Evolutionary conservation across 2,329 filamentous ascomycete genomes (phyloP).

Genomic region (Chaetothyriales sp.): DNA sequence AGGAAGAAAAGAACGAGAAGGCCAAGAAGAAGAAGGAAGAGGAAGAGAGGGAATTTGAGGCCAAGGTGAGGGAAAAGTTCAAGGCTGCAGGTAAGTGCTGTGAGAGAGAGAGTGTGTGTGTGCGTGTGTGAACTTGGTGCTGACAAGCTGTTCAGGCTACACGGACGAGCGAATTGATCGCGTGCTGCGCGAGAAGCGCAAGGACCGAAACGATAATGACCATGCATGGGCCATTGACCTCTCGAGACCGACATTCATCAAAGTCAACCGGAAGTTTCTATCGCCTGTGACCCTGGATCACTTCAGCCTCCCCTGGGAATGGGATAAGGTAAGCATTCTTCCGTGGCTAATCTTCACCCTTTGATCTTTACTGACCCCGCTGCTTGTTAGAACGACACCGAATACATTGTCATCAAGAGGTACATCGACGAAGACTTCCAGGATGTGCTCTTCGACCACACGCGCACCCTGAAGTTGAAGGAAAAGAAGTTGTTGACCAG

Average conservation of each 20-base stretch:
- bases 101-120: too few relatives aligned
- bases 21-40: conserved; percentile 35
- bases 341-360: conserved; percentile 18
- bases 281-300: conserved; percentile 31
- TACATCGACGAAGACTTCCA: conserved; percentile 60
- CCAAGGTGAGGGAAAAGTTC: conserved; percentile 26
- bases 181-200: conserved; percentile 25
- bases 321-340: conserved; percentile 27
- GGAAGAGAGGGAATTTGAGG: conserved; percentile 35
- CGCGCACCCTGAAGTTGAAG: conserved; percentile 38
- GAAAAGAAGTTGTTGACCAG: conserved; percentile 22
- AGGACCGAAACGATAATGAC: conserved; percentile 26
- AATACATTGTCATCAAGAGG: conserved; percentile 57
- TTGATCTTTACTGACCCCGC: conserved; percentile 11
- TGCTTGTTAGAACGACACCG: conserved; percentile 37
- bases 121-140: neutral
- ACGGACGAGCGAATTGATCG: conserved; percentile 29
- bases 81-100: conserved; percentile 11
- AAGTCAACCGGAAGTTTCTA: conserved; percentile 33
- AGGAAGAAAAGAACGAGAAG: conserved; percentile 28
- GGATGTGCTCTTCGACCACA: conserved; percentile 57
- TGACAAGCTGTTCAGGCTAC: conserved; percentile 17
- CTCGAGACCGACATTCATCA: conserved; percentile 27
- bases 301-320: conserved; percentile 34
- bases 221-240: conserved; percentile 16